Conservation (phyloP, 257 asterid genomes). For the Nicotiana noctiflora region DNA sequence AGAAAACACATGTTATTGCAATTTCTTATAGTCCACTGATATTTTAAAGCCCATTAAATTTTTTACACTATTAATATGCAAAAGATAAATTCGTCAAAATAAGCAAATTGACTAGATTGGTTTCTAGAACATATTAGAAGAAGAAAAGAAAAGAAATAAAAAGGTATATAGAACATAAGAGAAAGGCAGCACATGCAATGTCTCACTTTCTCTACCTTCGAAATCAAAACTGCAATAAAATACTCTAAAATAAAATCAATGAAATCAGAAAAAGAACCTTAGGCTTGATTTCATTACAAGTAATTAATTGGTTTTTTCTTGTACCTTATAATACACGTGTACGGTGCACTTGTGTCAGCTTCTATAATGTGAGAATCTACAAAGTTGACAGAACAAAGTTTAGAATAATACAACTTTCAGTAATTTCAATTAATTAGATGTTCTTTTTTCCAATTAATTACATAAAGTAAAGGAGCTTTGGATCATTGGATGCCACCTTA, state of each 20-base stretch:
- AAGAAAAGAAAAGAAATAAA: background rate
- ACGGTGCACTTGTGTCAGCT: background rate
- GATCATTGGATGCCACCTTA: constrained; percentile 7
- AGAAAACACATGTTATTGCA: background rate
- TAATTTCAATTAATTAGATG: background rate
- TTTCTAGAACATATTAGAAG: background rate
- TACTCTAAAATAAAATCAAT: background rate
- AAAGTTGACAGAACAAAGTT: background rate
- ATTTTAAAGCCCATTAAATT: background rate
- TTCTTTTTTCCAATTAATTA: background rate
- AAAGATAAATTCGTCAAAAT: background rate
- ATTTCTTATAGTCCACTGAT: background rate
- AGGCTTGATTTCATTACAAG: background rate
- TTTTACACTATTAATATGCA: background rate
- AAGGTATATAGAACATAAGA: background rate
- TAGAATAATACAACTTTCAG: background rate
- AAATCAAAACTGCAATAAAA: background rate
- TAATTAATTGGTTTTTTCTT: background rate
- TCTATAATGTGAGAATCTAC: background rate
- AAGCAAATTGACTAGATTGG: background rate
- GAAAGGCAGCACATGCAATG: background rate
- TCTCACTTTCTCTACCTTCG: background rate
- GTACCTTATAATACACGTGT: background rate
- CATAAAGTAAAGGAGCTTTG: background rate
- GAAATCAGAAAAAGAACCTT: background rate